Base-by-base conservation (phyloP, 1,139 yeast genomes). In the Scheffersomyces insectosa region DNA sequence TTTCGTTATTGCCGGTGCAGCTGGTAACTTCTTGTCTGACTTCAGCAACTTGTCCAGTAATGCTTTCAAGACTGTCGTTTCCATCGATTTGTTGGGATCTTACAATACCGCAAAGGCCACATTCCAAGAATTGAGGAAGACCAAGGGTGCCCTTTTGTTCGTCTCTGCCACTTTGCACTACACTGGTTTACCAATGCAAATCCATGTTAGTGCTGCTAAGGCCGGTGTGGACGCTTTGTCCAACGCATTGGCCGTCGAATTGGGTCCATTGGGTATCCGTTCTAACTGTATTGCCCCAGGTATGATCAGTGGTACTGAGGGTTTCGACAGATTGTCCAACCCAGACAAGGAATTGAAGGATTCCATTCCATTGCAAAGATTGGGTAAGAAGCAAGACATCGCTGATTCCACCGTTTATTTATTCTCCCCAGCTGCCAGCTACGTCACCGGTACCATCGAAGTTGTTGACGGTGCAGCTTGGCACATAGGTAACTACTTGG, bases 401-500 rank as follows among this genome's bases (percentile, higher is more conserved):
- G 97, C 98, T 12, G 86, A 91, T 51, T 83, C 95, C 2, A 90
- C 98, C 0, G 88, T 88, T 1, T 91, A 74, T 61, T 69, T 91
- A 53, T 86, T 91, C 57, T 86, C 96, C 29, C 85, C 85, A 2
- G 96, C 97, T 4, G 88, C 93, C 4, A 58, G 73, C 12, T 91
- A 83, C 61, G 77, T 91, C 31, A 82, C 86, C 10, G 98, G 98
- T 12, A 82, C 89, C 3, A 70, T 85, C 20, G 72, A 80, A 37
- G 85, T 89, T 11, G 97, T 91, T 10, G 99, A 91, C 63, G 98
- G 98, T 42, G 98, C 84, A 2, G 75, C 79, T 44, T 90, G 97
- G 97, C 96, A 89, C 59, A 69, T 80, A 57, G 93, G 89, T 15
- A 75, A 57, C 48, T 52, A 52, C 33, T 52, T 59, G 51, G 66